phyloP scores from a whole-genome alignment of 306 rosid species.

The Dalbergia cultrata region DNA sequence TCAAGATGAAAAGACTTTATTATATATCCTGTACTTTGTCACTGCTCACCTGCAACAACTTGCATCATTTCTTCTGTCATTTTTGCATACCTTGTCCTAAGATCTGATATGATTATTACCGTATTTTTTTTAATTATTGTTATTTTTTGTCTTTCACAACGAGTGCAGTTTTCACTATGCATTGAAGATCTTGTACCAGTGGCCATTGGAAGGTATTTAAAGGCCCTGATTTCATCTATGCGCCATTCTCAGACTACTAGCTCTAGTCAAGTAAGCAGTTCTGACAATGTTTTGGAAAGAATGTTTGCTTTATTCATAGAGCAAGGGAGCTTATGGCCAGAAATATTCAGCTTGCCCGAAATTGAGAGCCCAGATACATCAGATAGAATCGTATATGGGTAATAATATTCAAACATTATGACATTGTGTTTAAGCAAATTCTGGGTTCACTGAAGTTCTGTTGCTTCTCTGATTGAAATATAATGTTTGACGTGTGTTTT shows the following conservation, averaged over 20 bases:
- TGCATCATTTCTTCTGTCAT: conserved; percentile 30
- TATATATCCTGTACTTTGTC: not conserved
- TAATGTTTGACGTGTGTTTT: conserved; percentile 21
- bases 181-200: conserved; percentile 97
- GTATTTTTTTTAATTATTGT: conserved; percentile 17
- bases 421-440: conserved; percentile 6
- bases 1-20: not conserved
- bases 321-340: conserved; percentile 97
- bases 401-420: conserved; percentile 38
- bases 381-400: conserved; percentile 82
- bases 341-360: conserved; percentile 87
- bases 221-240: conserved; percentile 74
- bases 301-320: conserved; percentile 90
- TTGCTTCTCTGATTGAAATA: conserved; percentile 34
- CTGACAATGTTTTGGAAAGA: conserved; percentile 80
- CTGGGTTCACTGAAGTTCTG: conserved; percentile 37
- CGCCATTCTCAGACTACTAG: conserved; percentile 60
- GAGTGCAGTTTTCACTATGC: conserved; percentile 88
- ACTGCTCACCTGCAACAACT: not conserved
- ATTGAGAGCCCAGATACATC: conserved; percentile 73
- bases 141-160: conserved; percentile 47
- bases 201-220: conserved; percentile 85
- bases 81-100: conserved; percentile 29
- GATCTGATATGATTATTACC: conserved; percentile 5
- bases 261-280: conserved; percentile 57